Conservation (phyloP, 768 basidiomycete genomes). For the Lactifluus echinatus region DNA sequence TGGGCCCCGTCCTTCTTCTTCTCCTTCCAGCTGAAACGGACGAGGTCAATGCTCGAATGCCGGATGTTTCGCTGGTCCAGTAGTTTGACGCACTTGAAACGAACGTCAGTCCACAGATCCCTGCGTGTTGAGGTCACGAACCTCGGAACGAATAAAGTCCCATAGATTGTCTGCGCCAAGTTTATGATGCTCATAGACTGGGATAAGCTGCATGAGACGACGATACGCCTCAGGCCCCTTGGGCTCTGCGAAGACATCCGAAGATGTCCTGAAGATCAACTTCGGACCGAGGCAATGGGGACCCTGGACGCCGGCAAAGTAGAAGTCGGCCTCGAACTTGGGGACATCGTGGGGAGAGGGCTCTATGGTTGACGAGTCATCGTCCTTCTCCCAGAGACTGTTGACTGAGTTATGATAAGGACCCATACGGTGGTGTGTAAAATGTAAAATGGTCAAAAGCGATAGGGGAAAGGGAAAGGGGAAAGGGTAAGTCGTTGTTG, state of each 20-base stretch:
- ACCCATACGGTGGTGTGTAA: no score
- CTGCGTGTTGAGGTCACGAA: not conserved
- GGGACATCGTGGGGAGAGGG: not conserved
- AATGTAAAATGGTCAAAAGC: no score
- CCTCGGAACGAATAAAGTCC: not conserved
- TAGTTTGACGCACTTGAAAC: conserved; percentile 4
- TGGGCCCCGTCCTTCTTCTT: conserved; percentile 21
- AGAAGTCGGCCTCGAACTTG: not conserved
- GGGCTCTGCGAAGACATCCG: not conserved
- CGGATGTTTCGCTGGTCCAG: not conserved
- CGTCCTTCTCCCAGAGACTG: no score
- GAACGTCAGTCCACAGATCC: not conserved
- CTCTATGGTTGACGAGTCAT: no score
- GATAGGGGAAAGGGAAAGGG: no score
- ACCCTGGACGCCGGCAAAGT: not conserved
- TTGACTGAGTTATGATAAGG: no score
- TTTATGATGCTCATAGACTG: not conserved
- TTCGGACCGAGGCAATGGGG: not conserved
- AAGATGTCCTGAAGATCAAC: not conserved
- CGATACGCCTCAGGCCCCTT: not conserved
- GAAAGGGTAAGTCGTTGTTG: no score
- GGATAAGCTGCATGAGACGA: not conserved
- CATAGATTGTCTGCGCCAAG: not conserved
- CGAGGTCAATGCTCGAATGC: conserved; percentile 4
- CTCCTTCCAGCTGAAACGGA: conserved; percentile 6